phyloP scores from a whole-genome alignment of 805 yeast species.

The Ogataea ramenticola region DNA sequence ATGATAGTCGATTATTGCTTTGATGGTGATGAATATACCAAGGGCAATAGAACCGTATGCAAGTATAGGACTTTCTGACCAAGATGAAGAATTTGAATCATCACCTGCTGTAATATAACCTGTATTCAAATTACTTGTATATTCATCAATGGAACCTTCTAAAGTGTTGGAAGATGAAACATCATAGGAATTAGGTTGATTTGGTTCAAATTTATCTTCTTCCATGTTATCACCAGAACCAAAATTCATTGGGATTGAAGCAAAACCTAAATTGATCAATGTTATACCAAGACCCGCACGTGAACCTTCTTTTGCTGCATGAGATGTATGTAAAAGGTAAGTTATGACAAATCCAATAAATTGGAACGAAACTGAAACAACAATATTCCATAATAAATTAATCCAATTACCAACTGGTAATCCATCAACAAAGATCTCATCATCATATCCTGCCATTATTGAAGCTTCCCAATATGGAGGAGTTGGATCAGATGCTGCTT shows the following conservation, averaged over 20 bases:
- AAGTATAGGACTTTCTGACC: slow-evolving; percentile 38
- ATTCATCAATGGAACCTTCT: slow-evolving; percentile 21
- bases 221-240: slow-evolving; percentile 13
- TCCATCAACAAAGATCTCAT: slow-evolving; percentile 91
- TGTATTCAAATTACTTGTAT: slow-evolving; percentile 15
- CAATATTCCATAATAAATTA: slow-evolving; percentile 81
- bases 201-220: slow-evolving; percentile 40
- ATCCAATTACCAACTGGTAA: slow-evolving; percentile 92
- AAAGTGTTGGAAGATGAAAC: slow-evolving; percentile 17
- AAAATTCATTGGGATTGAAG: slow-evolving; percentile 39
- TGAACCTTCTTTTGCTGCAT: slow-evolving; percentile 94
- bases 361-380: slow-evolving; percentile 88
- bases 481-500: slow-evolving; percentile 87
- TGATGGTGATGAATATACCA: slow-evolving; percentile 59
- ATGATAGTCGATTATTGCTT: slow-evolving; percentile 65
- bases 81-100: slow-evolving; percentile 1
- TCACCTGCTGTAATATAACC: slow-evolving; percentile 6
- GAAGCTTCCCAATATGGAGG: slow-evolving; percentile 98
- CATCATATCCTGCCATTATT: slow-evolving; percentile 71
- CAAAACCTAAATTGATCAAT: slow-evolving; percentile 61
- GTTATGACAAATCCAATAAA: slow-evolving; percentile 89
- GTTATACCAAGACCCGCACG: slow-evolving; percentile 88
- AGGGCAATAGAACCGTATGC: slow-evolving; percentile 58
- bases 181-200: slow-evolving; percentile 53
- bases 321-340: slow-evolving; percentile 88